Evolutionary conservation across 2,329 filamentous ascomycete genomes (phyloP).

Genomic region (Phoma sp.): DNA sequence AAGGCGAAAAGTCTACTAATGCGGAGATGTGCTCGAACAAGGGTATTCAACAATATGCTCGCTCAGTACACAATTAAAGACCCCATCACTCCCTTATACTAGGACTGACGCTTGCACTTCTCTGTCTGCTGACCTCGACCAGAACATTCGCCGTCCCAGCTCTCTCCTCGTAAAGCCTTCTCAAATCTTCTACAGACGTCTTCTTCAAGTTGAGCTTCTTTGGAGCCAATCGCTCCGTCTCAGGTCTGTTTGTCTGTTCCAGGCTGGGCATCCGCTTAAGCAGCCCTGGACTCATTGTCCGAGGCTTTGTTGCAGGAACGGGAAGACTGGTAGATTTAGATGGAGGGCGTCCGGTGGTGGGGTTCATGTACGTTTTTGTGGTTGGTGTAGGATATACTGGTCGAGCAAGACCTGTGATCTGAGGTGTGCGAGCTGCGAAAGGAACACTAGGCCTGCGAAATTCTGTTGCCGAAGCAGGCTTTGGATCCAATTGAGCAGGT

Average conservation of each 20-base stretch:
- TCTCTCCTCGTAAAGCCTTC: constrained; percentile 56
- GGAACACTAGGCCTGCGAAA: constrained; percentile 42
- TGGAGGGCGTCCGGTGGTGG: constrained; percentile 32
- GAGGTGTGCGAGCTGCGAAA: constrained; percentile 38
- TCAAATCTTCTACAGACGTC: constrained; percentile 55
- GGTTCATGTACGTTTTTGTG: constrained; percentile 21
- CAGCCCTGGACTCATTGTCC: constrained; percentile 50
- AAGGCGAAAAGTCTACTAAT: background rate
- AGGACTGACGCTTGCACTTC: constrained; percentile 12
- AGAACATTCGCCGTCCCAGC: constrained; percentile 48
- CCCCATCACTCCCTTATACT: constrained; percentile 7
- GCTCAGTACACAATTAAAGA: background rate
- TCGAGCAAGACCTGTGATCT: constrained; percentile 46
- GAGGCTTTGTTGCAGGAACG: constrained; percentile 34
- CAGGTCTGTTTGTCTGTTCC: constrained; percentile 35
- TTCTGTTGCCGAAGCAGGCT: constrained; percentile 20
- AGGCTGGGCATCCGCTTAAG: constrained; percentile 56
- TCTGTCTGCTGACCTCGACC: constrained; percentile 22
- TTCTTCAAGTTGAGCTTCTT: constrained; percentile 52
- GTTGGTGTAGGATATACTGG: constrained; percentile 37
- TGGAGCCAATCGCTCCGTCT: constrained; percentile 29
- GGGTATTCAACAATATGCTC: background rate
- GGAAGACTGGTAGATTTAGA: constrained; percentile 41
- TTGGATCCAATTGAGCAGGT: constrained; percentile 20
- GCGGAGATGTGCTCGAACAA: background rate